phyloP scores from a whole-genome alignment of 139 green algal species.

The Coccomyxa sp. region DNA sequence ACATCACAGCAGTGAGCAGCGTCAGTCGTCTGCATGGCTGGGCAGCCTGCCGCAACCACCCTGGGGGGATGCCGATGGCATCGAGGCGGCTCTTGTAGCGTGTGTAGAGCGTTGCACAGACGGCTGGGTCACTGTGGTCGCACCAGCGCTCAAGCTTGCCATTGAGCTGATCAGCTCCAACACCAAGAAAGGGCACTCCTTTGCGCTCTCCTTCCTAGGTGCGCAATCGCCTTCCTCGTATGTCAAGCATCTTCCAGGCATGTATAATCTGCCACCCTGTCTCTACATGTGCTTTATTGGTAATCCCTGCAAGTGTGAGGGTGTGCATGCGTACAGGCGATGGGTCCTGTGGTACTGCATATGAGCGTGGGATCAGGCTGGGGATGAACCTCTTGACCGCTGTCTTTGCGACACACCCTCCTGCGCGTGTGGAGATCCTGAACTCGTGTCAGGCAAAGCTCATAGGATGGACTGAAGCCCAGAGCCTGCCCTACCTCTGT shows the following conservation, averaged over 20 bases:
- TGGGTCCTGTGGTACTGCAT: no score
- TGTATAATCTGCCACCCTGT: no score
- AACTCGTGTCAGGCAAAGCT: neutral
- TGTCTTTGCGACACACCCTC: neutral
- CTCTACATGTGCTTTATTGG: no score
- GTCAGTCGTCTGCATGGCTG: neutral
- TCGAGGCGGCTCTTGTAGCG: neutral
- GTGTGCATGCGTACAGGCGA: no score
- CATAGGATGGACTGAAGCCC: neutral
- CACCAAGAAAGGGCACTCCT: neutral
- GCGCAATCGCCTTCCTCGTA: no score
- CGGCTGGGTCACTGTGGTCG: neutral
- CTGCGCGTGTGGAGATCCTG: neutral
- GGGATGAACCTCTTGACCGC: neutral
- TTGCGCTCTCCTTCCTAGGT: neutral
- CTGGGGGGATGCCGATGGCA: neutral
- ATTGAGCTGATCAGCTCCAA: neutral
- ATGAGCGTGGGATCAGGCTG: no score
- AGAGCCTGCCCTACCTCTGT: neutral
- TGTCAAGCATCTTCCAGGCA: no score
- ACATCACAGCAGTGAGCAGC: neutral
- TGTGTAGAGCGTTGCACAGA: neutral
- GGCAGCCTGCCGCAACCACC: neutral
- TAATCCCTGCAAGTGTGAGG: no score
- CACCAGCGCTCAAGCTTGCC: neutral